Evolutionary conservation across 345 rosid species (phyloP).

Genomic region (Eucalyptus urophylla): DNA sequence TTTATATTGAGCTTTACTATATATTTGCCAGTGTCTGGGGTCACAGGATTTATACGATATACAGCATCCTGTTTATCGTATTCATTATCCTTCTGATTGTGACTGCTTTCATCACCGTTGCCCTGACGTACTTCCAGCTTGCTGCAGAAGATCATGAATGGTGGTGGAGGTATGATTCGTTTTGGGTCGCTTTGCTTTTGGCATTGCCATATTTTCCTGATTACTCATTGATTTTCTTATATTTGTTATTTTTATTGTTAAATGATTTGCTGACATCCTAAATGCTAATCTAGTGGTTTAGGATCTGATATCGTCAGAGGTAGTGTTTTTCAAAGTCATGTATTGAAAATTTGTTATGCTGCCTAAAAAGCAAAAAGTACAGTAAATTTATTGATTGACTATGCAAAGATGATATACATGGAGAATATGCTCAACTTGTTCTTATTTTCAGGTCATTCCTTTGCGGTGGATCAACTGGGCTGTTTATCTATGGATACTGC

Average conservation of each 20-base stretch:
- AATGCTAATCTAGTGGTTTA: neutral
- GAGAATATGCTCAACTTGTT: neutral
- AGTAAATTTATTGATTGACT: neutral
- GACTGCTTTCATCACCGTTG: constrained; percentile 87
- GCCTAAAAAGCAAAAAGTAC: neutral
- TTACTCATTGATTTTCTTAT: neutral
- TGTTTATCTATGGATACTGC: constrained; percentile 66
- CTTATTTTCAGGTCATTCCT: constrained; percentile 45
- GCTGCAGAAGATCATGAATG: constrained; percentile 92
- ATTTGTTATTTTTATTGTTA: neutral
- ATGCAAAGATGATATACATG: neutral
- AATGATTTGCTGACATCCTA: neutral
- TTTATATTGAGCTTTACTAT: neutral
- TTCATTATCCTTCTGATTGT: constrained; percentile 24
- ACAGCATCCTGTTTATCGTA: neutral
- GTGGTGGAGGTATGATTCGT: constrained; percentile 71
- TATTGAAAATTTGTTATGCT: neutral
- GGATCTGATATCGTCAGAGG: neutral
- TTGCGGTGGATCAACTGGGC: constrained; percentile 79
- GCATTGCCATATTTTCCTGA: neutral
- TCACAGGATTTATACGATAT: neutral
- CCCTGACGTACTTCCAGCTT: constrained; percentile 87
- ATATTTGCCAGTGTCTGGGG: neutral
- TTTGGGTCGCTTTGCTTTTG: neutral
- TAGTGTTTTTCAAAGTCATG: neutral